Conservation (phyloP, 495 filamentous ascomycete genomes). For the Venustampulla echinocandica region DNA sequence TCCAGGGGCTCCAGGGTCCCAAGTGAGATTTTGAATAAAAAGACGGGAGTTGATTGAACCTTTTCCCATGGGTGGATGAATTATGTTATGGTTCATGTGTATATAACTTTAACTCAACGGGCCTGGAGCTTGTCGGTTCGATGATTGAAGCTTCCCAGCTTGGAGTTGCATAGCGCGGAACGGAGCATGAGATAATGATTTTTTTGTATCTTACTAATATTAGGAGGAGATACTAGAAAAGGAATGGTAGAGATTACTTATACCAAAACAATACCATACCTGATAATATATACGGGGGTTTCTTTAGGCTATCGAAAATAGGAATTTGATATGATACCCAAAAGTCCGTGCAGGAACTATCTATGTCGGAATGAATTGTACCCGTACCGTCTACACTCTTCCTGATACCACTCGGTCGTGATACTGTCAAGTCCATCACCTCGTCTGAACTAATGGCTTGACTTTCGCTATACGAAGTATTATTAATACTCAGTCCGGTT, state of each 20-base stretch:
- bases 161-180: constrained; percentile 15
- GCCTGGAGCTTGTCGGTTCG: constrained; percentile 18
- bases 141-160: constrained; percentile 2
- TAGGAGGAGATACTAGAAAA: not conserved
- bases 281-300: too few species aligned
- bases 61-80: not conserved
- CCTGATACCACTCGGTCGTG: too few species aligned
- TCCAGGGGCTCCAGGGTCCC: constrained; percentile 17
- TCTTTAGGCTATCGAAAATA: too few species aligned
- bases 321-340: too few species aligned
- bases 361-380: too few species aligned
- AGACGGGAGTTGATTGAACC: constrained; percentile 9
- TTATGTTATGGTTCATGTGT: constrained; percentile 10
- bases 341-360: too few species aligned
- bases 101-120: constrained; percentile 11
- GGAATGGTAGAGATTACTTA: not conserved
- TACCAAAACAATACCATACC: too few species aligned
- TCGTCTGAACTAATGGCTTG: too few species aligned
- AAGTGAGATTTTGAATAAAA: constrained; percentile 21
- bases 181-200: not conserved
- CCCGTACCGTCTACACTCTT: too few species aligned
- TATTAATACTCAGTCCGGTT: too few species aligned
- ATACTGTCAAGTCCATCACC: too few species aligned
- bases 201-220: constrained; percentile 1
- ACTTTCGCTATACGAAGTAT: too few species aligned